These are phyloP conservation scores for Circinella umbellata DNA, from an alignment of 371 early-diverging fungal species.

Conservation along the genomic window DNA sequence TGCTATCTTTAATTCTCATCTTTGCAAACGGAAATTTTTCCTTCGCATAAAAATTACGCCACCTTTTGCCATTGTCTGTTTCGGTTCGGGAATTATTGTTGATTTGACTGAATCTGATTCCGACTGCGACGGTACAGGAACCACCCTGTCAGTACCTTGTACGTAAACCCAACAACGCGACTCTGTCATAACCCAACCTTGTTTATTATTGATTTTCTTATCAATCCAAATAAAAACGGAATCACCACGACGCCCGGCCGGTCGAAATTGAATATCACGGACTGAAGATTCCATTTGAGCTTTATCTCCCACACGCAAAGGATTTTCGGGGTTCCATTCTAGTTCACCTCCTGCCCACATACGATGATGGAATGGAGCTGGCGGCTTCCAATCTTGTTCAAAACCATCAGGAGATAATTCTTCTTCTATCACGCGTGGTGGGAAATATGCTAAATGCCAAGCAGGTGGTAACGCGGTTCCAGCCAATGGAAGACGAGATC, in stretches of 20 bases:
- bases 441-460: slow-evolving; percentile 78
- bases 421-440: slow-evolving; percentile 64
- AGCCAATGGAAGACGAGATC: slow-evolving; percentile 23
- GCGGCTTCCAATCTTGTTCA: slow-evolving; percentile 71
- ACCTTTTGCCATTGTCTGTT: neutral
- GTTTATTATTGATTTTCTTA: slow-evolving; percentile 60
- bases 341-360: slow-evolving; percentile 87
- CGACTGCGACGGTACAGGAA: too few relatives aligned
- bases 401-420: slow-evolving; percentile 79
- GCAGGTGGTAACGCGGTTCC: slow-evolving; percentile 69
- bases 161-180: slow-evolving; percentile 72
- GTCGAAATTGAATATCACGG: slow-evolving; percentile 56
- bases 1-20: too few relatives aligned
- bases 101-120: too few relatives aligned
- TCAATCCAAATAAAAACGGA: slow-evolving; percentile 70
- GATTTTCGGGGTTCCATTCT: slow-evolving; percentile 62
- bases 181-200: slow-evolving; percentile 69
- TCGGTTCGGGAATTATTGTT: neutral
- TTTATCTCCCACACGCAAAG: slow-evolving; percentile 64
- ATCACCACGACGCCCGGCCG: slow-evolving; percentile 53
- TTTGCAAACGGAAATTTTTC: neutral
- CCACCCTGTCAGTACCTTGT: slow-evolving; percentile 17
- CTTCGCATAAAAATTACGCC: neutral
- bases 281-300: slow-evolving; percentile 57
- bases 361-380: slow-evolving; percentile 69